These are phyloP conservation scores for Stramenopiles sp. DNA, from an alignment of 352 stramenopile species.

Conservation along the genomic window DNA sequence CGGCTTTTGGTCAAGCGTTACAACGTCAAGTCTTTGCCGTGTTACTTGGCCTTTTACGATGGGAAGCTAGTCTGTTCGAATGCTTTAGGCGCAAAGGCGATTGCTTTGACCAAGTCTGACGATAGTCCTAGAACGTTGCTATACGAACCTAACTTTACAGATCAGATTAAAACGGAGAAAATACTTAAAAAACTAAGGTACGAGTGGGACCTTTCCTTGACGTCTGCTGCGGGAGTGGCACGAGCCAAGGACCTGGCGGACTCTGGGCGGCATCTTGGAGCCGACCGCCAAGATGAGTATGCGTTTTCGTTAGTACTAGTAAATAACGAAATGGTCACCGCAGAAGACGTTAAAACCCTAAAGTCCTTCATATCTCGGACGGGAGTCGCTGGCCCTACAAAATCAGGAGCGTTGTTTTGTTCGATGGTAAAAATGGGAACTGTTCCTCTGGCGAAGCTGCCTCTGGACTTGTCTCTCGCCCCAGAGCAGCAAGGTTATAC, in stretches of 20 bases:
- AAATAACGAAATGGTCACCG: neutral
- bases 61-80: conserved; percentile 35
- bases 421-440: neutral
- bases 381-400: neutral
- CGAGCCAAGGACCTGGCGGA: neutral
- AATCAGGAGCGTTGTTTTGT: neutral
- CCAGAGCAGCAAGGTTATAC: neutral
- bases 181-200: conserved; percentile 38
- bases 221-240: neutral
- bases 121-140: neutral
- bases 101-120: neutral
- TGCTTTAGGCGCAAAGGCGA: conserved; percentile 33
- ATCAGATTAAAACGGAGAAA: conserved; percentile 32
- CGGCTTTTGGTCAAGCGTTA: conserved; percentile 36
- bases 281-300: neutral
- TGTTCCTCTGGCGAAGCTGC: neutral
- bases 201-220: conserved; percentile 40
- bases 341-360: neutral
- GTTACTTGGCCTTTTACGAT: conserved; percentile 51
- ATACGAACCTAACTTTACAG: neutral
- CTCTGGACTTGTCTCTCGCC: neutral
- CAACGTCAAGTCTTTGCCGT: conserved; percentile 40
- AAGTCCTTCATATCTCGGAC: neutral
- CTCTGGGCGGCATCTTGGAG: neutral
- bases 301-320: neutral